phyloP scores from a whole-genome alignment of 2,329 filamentous ascomycete species.

The Colletotrichum sp. region DNA sequence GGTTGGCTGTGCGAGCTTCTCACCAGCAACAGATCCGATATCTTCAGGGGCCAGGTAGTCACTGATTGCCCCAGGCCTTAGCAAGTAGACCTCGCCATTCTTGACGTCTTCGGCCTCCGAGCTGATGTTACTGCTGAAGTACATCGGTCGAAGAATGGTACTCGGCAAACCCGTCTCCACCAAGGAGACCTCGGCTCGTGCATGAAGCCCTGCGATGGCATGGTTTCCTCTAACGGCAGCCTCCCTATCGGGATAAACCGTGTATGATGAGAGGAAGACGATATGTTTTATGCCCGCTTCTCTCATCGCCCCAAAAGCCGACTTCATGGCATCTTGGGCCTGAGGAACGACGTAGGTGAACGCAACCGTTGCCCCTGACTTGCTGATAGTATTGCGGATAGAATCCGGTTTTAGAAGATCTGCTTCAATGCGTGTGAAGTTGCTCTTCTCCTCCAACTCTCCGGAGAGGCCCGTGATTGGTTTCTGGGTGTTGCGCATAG shows the following conservation, averaged over 20 bases:
- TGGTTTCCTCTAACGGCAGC: slow-evolving; percentile 27
- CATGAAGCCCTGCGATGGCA: slow-evolving; percentile 45
- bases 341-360: slow-evolving; percentile 49
- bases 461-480: slow-evolving; percentile 30
- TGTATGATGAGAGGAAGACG: slow-evolving; percentile 48
- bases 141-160: slow-evolving; percentile 41
- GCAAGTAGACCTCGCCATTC: slow-evolving; percentile 34
- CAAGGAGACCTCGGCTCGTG: slow-evolving; percentile 47
- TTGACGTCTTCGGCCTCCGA: slow-evolving; percentile 31
- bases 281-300: slow-evolving; percentile 46
- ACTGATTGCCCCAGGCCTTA: slow-evolving; percentile 30
- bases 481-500: slow-evolving; percentile 51
- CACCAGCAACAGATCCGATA: slow-evolving; percentile 48
- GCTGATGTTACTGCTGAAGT: slow-evolving; percentile 48
- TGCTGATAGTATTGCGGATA: slow-evolving; percentile 42
- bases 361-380: slow-evolving; percentile 47
- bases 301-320: slow-evolving; percentile 46
- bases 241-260: slow-evolving; percentile 30
- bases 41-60: slow-evolving; percentile 48
- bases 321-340: slow-evolving; percentile 41
- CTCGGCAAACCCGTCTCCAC: slow-evolving; percentile 41
- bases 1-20: slow-evolving; percentile 38
- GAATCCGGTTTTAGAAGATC: slow-evolving; percentile 48
- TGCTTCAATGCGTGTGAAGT: slow-evolving; percentile 43
- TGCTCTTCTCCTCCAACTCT: slow-evolving; percentile 31